phyloP scores from a whole-genome alignment of 2,329 filamentous ascomycete species.

The Xylariaceae sp. region DNA sequence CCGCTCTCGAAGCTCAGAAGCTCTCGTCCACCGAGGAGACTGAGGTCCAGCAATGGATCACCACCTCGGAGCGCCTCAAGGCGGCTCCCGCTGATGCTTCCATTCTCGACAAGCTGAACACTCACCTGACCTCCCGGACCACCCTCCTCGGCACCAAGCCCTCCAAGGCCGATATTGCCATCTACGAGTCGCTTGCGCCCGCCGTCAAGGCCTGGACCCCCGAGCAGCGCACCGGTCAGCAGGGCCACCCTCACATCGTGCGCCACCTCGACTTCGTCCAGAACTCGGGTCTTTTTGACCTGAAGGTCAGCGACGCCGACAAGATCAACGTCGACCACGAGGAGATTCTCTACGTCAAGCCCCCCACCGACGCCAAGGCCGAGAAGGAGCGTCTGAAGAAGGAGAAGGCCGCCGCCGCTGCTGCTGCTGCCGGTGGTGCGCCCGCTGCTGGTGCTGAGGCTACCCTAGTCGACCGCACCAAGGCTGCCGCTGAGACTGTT shows the following conservation, averaged over 20 bases:
- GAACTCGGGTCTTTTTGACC: constrained; percentile 70
- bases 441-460: constrained; percentile 42
- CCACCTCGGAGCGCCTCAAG: constrained; percentile 66
- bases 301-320: constrained; percentile 64
- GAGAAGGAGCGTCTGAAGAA: constrained; percentile 97
- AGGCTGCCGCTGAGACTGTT: constrained; percentile 53
- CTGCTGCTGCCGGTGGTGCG: constrained; percentile 39
- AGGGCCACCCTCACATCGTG: constrained; percentile 85
- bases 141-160: constrained; percentile 87
- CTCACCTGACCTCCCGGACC: constrained; percentile 80
- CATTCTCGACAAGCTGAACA: constrained; percentile 75
- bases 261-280: constrained; percentile 92
- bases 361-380: constrained; percentile 82
- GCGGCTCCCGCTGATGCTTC: constrained; percentile 55
- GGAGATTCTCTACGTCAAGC: constrained; percentile 81
- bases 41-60: constrained; percentile 86
- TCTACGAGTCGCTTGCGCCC: constrained; percentile 74
- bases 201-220: constrained; percentile 72
- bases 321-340: constrained; percentile 76
- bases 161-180: constrained; percentile 76
- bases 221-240: constrained; percentile 84
- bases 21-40: constrained; percentile 77
- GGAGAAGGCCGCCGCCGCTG: constrained; percentile 71
- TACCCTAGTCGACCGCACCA: constrained; percentile 55
- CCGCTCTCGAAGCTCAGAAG: constrained; percentile 58